A percentile compares a stretch with the other conserved stretches of the same genome.
phyloP scores from a whole-genome alignment of 495 filamentous ascomycete genomes.

The Polyplosphaeria fusca region DNA sequence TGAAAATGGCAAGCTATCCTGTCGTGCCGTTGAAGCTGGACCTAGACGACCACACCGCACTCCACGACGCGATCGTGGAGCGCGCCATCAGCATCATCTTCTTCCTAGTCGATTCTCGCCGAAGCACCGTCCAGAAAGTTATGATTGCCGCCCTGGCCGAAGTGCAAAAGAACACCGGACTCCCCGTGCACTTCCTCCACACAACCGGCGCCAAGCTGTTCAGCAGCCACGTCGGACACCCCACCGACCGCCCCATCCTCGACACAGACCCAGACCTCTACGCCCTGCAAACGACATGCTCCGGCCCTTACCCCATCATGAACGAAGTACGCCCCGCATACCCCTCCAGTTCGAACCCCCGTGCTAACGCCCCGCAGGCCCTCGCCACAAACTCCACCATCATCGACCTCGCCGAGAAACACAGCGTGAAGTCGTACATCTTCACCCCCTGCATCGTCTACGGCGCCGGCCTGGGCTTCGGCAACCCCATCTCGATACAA shows the following conservation, averaged over 20 bases:
- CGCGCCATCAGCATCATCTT: conserved; percentile 47
- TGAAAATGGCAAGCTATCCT: conserved; percentile 45
- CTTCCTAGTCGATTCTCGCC: conserved; percentile 42
- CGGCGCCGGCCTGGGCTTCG: conserved; percentile 48
- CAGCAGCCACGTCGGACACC: conserved; percentile 39
- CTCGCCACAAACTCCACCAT: conserved; percentile 40
- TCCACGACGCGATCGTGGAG: conserved; percentile 40
- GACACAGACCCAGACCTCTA: conserved; percentile 48
- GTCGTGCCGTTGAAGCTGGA: conserved; percentile 44
- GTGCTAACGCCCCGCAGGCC: conserved; percentile 26
- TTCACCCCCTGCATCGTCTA: conserved; percentile 47
- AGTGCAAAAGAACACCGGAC: conserved; percentile 43
- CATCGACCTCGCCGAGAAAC: conserved; percentile 41
- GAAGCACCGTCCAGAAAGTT: conserved; percentile 20
- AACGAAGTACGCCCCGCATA: background rate
- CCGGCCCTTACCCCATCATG: conserved; percentile 1
- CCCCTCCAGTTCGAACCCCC: background rate
- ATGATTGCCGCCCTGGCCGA: conserved; percentile 47
- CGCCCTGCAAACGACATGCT: conserved; percentile 40
- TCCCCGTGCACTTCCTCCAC: conserved; percentile 28
- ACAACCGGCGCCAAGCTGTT: conserved; percentile 45
- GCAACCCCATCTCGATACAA: conserved; percentile 51
- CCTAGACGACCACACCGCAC: conserved; percentile 35
- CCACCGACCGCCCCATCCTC: conserved; percentile 40
- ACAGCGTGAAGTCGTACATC: conserved; percentile 48